Conservation (phyloP, 2,329 filamentous ascomycete species). For the Colletotrichum simmondsii region DNA sequence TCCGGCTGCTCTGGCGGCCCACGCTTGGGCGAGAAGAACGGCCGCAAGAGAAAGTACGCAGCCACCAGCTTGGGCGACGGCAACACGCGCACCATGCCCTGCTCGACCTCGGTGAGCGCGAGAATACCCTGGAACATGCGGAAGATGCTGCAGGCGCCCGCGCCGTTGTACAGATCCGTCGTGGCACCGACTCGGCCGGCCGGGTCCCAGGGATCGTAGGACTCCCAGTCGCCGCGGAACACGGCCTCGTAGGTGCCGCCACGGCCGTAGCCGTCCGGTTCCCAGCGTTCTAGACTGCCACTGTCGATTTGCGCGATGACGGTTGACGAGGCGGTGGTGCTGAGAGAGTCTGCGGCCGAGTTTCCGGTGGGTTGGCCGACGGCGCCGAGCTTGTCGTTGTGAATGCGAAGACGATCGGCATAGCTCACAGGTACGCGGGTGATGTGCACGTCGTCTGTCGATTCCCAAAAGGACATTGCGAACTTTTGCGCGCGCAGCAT, state of each 20-base stretch:
- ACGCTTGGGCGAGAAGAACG: constrained; percentile 56
- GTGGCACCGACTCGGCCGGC: constrained; percentile 71
- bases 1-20: constrained; percentile 34
- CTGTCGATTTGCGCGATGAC: constrained; percentile 71
- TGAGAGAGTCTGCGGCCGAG: constrained; percentile 57
- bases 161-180: constrained; percentile 78
- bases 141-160: constrained; percentile 79
- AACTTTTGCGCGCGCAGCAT: constrained; percentile 56
- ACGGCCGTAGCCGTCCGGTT: constrained; percentile 68
- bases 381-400: constrained; percentile 41
- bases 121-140: constrained; percentile 86
- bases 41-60: constrained; percentile 59
- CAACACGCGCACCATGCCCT: constrained; percentile 56
- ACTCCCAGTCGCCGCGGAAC: constrained; percentile 77
- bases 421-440: constrained; percentile 64
- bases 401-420: constrained; percentile 69
- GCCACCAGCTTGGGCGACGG: constrained; percentile 60
- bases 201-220: constrained; percentile 80
- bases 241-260: constrained; percentile 73
- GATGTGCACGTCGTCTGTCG: constrained; percentile 58
- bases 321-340: constrained; percentile 54
- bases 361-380: constrained; percentile 37
- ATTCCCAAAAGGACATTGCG: constrained; percentile 63
- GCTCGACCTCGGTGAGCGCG: constrained; percentile 67
- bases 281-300: constrained; percentile 76